Conservation (phyloP, 805 yeast genomes). For the Komagataella pseudopastoris region DNA sequence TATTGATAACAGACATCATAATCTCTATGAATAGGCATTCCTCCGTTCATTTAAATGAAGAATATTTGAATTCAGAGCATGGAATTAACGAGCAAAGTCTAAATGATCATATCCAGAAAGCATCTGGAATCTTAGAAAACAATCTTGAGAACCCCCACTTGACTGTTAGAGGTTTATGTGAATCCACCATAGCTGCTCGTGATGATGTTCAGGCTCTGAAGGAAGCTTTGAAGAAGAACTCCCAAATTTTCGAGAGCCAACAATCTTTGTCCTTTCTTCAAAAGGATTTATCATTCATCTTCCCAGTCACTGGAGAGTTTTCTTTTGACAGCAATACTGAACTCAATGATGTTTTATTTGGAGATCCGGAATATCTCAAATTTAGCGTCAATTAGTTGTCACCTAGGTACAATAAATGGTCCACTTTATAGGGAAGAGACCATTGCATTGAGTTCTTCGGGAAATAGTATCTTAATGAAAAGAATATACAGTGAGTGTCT, state of each 20-base stretch:
- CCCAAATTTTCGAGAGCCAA: not conserved
- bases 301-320: not conserved
- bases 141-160: not conserved
- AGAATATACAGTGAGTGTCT: too few relatives aligned
- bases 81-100: not conserved
- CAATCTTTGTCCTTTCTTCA: not conserved
- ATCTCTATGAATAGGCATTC: not conserved
- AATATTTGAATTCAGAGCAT: not conserved
- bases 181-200: not conserved
- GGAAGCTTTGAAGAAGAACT: not conserved
- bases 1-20: conserved; percentile 1
- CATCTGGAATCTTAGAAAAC: not conserved
- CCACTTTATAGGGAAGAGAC: too few relatives aligned
- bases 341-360: not conserved
- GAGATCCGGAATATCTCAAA: not conserved
- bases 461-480: too few relatives aligned
- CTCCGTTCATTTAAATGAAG: not conserved
- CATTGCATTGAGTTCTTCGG: too few relatives aligned
- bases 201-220: not conserved
- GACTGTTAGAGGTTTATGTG: not conserved
- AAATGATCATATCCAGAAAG: not conserved
- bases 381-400: not conserved
- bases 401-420: not conserved
- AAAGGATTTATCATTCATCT: not conserved
- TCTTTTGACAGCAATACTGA: not conserved